These are phyloP conservation scores for Phytophthora podocarpi DNA, from an alignment of 352 stramenopile genomes.

Conservation along the genomic window DNA sequence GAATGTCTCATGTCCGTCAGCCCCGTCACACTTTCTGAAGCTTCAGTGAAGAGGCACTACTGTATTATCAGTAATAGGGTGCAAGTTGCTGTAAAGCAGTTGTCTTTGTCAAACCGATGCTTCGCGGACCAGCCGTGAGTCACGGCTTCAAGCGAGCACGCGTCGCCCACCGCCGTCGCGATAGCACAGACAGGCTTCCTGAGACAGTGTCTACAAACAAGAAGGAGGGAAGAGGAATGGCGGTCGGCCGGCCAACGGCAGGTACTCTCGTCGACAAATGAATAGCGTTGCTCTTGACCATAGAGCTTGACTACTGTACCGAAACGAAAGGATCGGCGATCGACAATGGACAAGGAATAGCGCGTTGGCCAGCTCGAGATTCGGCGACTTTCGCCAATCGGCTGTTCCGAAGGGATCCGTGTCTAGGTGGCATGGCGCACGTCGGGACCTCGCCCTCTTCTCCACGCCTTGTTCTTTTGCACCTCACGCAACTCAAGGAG, in stretches of 20 bases:
- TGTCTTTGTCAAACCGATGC: too few species aligned
- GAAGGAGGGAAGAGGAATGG: constrained; percentile 9
- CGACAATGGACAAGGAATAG: background rate
- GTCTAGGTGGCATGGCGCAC: constrained; percentile 6
- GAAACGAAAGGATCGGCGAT: background rate
- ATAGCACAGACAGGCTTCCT: constrained; percentile 9
- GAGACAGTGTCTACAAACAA: constrained; percentile 30
- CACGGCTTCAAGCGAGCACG: background rate
- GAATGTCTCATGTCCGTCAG: constrained; percentile 1
- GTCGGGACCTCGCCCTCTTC: constrained; percentile 21
- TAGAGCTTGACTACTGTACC: background rate
- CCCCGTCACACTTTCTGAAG: constrained; percentile 35
- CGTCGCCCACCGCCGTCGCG: constrained; percentile 24
- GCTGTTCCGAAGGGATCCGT: constrained; percentile 16
- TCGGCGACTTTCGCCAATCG: constrained; percentile 27
- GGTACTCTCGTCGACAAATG: too few species aligned
- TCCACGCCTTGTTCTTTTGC: constrained; percentile 26
- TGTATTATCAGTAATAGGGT: too few species aligned
- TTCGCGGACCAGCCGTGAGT: background rate
- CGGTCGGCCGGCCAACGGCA: too few species aligned
- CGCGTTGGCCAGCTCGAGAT: too few species aligned
- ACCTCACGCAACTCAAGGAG: constrained; percentile 21
- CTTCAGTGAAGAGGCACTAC: constrained; percentile 16
- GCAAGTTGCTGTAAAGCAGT: constrained; percentile 17
- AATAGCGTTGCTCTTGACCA: too few species aligned